phyloP scores from a whole-genome alignment of 495 filamentous ascomycete species.

The Daldinia bambusicola region DNA sequence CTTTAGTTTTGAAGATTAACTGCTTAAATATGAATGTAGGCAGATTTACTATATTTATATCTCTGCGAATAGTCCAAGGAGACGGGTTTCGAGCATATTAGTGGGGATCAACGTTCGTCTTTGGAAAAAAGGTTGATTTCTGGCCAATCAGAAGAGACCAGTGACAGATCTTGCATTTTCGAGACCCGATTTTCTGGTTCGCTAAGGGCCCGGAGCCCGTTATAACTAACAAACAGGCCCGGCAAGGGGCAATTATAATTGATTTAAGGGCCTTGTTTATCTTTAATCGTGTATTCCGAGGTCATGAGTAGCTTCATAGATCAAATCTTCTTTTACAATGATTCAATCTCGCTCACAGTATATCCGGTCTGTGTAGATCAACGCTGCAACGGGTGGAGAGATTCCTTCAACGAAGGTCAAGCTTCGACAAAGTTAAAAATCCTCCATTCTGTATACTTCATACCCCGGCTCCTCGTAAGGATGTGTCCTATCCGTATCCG shows the following conservation, averaged over 20 bases:
- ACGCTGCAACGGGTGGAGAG: background rate
- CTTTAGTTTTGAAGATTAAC: background rate
- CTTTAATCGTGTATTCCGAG: background rate
- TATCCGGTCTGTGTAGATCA: background rate
- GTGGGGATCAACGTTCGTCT: background rate
- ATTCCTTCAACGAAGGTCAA: too few species aligned
- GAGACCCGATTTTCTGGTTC: background rate
- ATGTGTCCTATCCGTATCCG: constrained; percentile 64
- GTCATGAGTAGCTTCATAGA: background rate
- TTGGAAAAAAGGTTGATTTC: background rate
- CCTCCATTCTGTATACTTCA: constrained; percentile 77
- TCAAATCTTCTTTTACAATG: background rate
- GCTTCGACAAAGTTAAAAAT: constrained; percentile 65
- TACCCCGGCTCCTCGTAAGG: constrained; percentile 83
- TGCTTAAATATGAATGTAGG: background rate
- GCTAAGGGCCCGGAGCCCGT: background rate
- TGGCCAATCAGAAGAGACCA: background rate
- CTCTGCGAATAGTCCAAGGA: background rate
- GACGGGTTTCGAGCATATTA: background rate
- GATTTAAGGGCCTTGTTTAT: background rate
- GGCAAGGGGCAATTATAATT: background rate
- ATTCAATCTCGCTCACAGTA: background rate
- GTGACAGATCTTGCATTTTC: constrained; percentile 1
- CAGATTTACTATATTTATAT: background rate
- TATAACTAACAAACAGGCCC: background rate